Conservation (phyloP, 257 asterid species). For the Solanum ossicruentum region DNA sequence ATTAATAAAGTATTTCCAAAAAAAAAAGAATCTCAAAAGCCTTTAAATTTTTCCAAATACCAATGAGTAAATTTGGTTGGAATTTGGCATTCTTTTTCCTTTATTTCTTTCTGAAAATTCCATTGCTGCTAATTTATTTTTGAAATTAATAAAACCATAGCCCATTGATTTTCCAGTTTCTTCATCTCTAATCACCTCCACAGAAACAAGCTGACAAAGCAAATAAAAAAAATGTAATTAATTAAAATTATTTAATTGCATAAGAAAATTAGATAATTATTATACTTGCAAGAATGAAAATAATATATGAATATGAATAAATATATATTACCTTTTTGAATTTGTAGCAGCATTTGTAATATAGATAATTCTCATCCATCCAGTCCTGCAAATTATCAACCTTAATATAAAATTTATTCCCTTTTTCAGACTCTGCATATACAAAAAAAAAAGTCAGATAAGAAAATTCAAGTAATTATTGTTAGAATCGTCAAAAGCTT, state of each 20-base stretch:
- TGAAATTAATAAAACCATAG: conserved; percentile 7
- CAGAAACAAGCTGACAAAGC: neutral
- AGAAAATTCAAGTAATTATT: neutral
- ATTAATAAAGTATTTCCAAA: neutral
- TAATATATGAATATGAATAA: neutral
- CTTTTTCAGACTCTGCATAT: neutral
- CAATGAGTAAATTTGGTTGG: neutral
- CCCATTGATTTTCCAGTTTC: neutral
- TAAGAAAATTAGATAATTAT: neutral
- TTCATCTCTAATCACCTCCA: neutral
- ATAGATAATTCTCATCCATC: conserved; percentile 26
- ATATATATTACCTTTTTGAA: neutral
- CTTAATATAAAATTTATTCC: neutral
- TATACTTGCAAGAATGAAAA: neutral
- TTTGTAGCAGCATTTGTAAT: conserved; percentile 5
- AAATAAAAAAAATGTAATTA: neutral
- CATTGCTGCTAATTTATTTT: neutral
- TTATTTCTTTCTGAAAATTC: neutral
- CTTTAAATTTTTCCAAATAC: neutral
- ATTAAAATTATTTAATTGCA: neutral
- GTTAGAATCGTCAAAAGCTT: no score
- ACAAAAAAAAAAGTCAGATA: neutral
- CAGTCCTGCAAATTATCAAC: conserved; percentile 2
- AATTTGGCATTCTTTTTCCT: neutral
- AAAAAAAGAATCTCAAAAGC: neutral